Base-by-base conservation (phyloP, 495 filamentous ascomycete genomes). In the Penicillium subrubescens region DNA sequence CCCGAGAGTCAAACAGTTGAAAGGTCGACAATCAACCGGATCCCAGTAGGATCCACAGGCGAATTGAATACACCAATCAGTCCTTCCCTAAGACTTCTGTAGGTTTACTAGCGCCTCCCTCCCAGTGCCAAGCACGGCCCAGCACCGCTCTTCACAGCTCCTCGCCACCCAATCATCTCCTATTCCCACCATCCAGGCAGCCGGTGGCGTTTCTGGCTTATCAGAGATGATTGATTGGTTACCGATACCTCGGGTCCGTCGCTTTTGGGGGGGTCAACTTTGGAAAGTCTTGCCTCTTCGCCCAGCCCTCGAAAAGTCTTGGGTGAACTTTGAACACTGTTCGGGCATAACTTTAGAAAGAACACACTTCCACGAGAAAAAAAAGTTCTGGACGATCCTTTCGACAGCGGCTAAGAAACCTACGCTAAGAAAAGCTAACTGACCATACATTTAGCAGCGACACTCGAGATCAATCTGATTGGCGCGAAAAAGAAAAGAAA, bases 151-250 rank as follows among this genome's bases (percentile, higher is more conserved):
- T 44, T 21, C 19, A 48, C 44, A 12, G 10, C 21, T 14, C 8
- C 8, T 12, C 21, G 44, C 44, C 44, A 48, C 44, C 44, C 51
- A 54, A 34, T 62, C 61, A 56, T 25, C 23, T 7, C 14, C 5
- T 2, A 6, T 10, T 8, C n/a, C 34, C 31, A 15, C 56, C 64
- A 63, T 62, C 62, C 29, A 62, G 4, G 10, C 19, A 44, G 5
- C 8, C 39, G 60, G 64, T 67, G 64, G 64, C 64, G 64, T 62
- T 59, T 41, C 54, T 33, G 56, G 29, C 64, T 63, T 67, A 67
- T 67, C 64, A 23, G 21, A 8, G 8, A 23, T 0, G 3, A 15
- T 1, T 37, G 8, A 56, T 56, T 56, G 53, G 53, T 15, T 37
- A 15, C 48, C 48, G 17, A n/a, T 3, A n/a, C 12, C 12, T n/a